Base-by-base conservation (phyloP, 148 eudicot species). In the Fagopyrum esculentum region DNA sequence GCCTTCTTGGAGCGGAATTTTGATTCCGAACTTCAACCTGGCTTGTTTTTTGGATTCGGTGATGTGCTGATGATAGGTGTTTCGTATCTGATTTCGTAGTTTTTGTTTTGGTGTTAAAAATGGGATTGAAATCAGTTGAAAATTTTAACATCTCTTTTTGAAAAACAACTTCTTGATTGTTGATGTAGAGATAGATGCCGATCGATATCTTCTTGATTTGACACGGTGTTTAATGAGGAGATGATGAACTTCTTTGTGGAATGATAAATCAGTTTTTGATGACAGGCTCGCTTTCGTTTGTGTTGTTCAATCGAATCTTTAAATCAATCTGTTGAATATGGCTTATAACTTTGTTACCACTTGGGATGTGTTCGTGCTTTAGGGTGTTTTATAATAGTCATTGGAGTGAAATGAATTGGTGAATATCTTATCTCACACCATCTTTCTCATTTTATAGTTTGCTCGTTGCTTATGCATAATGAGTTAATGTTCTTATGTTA, bases 151-250 rank as follows among this genome's bases (percentile, higher is more conserved):
- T 40, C 71, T 6, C 9, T 6, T 40, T 26, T 35, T 59, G 40
- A 35, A 35, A 35, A 35, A 35, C 40, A 35, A 35, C 40, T 35
- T 66, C 1, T 26, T 26, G 10, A 60, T 8, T 9, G 64, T 7
- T 59, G 64, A 19, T 59, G 10, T 66, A 66, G 46, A 35, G 47
- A 13, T 66, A 45, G 71, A 66, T 66, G 46, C 71, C 45, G 71
- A 66, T 66, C 43, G 11, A 9, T 19, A 57, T 15, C 63, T 26
- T 57, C 22, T 19, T 45, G 16, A 40, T 46, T 66, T 66, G 71
- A 3, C 47, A 12, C 43, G 46, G 71, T 35, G 6, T 63, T 66
- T 40, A 66, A 40, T 12, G 43, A 35, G 47, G 45, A 13, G 43
- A 66, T 19, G 19, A 17, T 35, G 47, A 43, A 40, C 71, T 43